A percentile compares a stretch with the other conserved stretches of the same genome.
Conservation (phyloP, 2,329 filamentous ascomycete genomes). For the Clarireedia monteithiana region DNA sequence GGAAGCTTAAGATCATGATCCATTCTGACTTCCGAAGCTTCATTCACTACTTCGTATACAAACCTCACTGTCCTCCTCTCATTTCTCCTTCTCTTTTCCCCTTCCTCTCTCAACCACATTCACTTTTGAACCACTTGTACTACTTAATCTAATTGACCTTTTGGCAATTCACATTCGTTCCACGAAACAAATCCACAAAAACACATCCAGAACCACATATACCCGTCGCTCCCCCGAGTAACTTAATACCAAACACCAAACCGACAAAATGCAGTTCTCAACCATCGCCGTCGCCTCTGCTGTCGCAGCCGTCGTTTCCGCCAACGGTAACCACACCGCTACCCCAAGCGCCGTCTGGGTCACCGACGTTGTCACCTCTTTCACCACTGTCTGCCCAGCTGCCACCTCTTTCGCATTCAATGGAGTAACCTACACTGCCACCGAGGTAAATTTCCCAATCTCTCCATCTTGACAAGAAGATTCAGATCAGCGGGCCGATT, state of each 20-base stretch:
- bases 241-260: constrained; percentile 20
- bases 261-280: constrained; percentile 34
- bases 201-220: constrained; percentile 4
- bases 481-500: not conserved
- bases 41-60: not conserved
- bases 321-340: constrained; percentile 31
- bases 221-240: constrained; percentile 15
- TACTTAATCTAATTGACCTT: not conserved
- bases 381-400: constrained; percentile 43
- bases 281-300: constrained; percentile 27
- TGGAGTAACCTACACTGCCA: constrained; percentile 42
- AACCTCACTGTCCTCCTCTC: not conserved
- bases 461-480: not conserved
- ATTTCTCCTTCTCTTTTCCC: not conserved
- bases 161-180: constrained; percentile 6
- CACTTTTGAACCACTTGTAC: not conserved
- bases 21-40: too few relatives aligned
- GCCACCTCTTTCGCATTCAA: constrained; percentile 40
- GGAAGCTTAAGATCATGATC: too few relatives aligned
- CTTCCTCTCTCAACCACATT: not conserved
- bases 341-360: constrained; percentile 31
- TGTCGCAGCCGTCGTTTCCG: constrained; percentile 26
- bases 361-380: constrained; percentile 42
- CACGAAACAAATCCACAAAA: not conserved
- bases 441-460: constrained; percentile 32